Base-by-base conservation (phyloP, 768 basidiomycete species). In the Scleroderma citrinum region DNA sequence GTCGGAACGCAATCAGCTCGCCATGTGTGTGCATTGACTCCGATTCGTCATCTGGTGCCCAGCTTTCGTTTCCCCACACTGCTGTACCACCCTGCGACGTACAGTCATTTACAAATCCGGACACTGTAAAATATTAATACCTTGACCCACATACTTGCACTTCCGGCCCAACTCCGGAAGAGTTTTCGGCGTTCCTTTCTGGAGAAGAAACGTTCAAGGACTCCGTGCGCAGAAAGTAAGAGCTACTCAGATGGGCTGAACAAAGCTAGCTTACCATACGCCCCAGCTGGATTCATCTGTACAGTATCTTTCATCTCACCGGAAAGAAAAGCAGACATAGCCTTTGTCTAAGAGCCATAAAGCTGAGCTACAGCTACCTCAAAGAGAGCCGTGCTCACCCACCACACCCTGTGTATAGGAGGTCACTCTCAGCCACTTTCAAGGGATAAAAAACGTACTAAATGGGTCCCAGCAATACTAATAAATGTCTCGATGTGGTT, bases 291-390 rank as follows among this genome's bases (percentile, higher is more conserved):
- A 60, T 86, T 82, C 70, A 93, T 76, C 60, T 90, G 82, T 5
- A 92, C 89, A 0, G 92, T 94, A 56, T 95, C 91, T 62, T 86
- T 85, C 84, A 97, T 96, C 68, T 98, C 95, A 11, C 95, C 95
- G 0, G 90, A 92, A 35, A 97, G 71, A 63, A 97, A 91, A 0
- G 96, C 94, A 0, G 93, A 69, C 90, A 97, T 93, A 0, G 94
- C 88, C 71, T 97, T 99, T 1, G 89, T 77, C 89, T 89, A 38
- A 16, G n/a, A n/a, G 41, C 43, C n/a, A 16, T 3, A 44, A 38
- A 24, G 30, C 30, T 21, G 30, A 29, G 48, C 39, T 29, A 31
- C 17, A 5, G 19, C 5, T 20, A 17, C 20, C 13, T 12, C 20
- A 23, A 26, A 12, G 11, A 7, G 37, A 13, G 7, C n/a, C 26